Evolutionary conservation across 148 eudicot genomes (phyloP), one percentile per base, ranked within the genome.

Genomic region (Chenopodium formosanum): DNA sequence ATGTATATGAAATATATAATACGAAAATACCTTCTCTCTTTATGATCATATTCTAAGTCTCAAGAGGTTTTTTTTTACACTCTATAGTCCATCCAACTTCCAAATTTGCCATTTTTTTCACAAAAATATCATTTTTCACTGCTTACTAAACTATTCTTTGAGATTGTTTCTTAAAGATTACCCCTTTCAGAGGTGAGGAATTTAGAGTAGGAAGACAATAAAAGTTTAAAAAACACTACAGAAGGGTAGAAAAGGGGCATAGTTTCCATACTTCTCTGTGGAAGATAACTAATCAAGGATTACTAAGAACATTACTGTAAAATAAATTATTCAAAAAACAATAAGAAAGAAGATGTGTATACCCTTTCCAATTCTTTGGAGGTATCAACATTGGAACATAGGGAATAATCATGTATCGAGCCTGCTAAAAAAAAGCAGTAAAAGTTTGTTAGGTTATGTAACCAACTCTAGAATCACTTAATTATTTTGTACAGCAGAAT

Each of bases 311-410:
- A 63, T 29, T 14, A 40, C 5, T 40, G 5, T 40, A 40, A 40
- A 40, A 40, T 6, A 40, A 40, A 40, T 40, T 40, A 40, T 40
- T 40, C 44, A 40, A 40, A 40, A 40, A 40, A 40, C 44, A 40
- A 5, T 6, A 40, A 40, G 44, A 40, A 40, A 22, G 48, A 80
- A 22, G 74, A 34, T 22, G 29, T 63, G 13, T 78, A 81, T 92
- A 94, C 98, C 98, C 91, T 86, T 77, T 91, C 98, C 98, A 94
- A 78, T 85, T 90, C 83, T 80, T 90, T 9, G 98, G 97, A 77
- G 98, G 98, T 71, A 94, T 92, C 86, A 94, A 81, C 98, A 94
- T 94, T 7, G 98, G 98, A 88, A 92, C 91, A 67, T 92, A 94
- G 78, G 97, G 97, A 79, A 94, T 91, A 69, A 91, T 80, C 91